Evolutionary conservation across 2,329 filamentous ascomycete species (phyloP), one percentile per base, ranked within the genome.

Genomic region (Aspergillus vadensis): DNA sequence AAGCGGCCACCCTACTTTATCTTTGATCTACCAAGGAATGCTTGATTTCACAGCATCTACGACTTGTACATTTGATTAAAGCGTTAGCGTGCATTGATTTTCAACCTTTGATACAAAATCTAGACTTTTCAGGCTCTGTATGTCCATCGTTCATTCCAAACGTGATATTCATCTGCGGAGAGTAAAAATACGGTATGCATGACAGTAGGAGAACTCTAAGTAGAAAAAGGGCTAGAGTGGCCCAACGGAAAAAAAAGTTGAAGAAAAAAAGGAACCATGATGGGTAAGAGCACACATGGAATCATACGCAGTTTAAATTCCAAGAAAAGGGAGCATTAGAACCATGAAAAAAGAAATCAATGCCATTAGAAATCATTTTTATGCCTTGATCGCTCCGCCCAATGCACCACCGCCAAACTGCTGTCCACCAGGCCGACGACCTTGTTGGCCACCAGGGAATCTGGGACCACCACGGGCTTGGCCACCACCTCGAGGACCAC

Each of bases 401-500:
- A 82, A 76, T 70, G 80, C 80, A 75, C 80, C 80, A 63, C 80
- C 80, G 59, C 79, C 70, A 66, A 82, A 82, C 65, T 81, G 79
- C 67, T 82, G 80, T 50, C 79, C 79, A 69, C 80, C 80, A 19
- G 79, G 79, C 67, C 76, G 74, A 66, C 80, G 77, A 57, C 76
- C 73, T 63, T 77, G 73, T 61, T 77, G 74, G 49, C 76, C 76
- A 60, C 74, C 74, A 25, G 75, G 74, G 17, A 77, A 55, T 59
- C 76, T 70, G 38, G 72, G 62, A 44, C 76, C 72, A 63, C 76
- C 76, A 54, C 77, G 75, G 50, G 70, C 72, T 49, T 75, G 69
- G 63, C 75, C 76, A 53, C 69, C 69, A 60, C 76, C 68, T 44
- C 77, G 67, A 49, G 81, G 79, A 64, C 86, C 82, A 57, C 86